Evolutionary conservation across 441 rosid genomes (phyloP).

Genomic region (Pelargonium australe): DNA sequence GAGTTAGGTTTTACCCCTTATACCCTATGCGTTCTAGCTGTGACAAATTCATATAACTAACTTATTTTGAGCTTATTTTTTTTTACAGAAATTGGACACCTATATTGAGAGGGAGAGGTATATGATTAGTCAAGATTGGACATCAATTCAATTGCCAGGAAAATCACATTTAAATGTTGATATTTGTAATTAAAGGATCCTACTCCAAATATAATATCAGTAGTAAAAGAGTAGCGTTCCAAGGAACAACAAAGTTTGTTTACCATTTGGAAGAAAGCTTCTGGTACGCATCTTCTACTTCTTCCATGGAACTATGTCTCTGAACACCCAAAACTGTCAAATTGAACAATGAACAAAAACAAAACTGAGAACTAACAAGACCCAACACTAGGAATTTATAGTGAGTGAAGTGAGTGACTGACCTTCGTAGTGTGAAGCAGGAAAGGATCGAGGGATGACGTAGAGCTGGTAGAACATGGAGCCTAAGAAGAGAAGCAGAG

Average conservation of each 20-base stretch:
- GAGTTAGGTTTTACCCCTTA: too few relatives aligned
- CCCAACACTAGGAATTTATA: neutral
- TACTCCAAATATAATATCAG: neutral
- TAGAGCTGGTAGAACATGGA: conserved; percentile 44
- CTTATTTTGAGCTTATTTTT: too few relatives aligned
- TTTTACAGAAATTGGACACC: too few relatives aligned
- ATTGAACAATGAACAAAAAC: neutral
- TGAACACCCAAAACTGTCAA: conserved; percentile 1
- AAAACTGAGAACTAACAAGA: neutral
- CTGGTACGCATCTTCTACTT: conserved; percentile 8
- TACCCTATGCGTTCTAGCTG: too few relatives aligned
- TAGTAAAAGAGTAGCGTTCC: neutral
- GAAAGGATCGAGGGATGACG: conserved; percentile 20
- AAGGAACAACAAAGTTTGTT: neutral
- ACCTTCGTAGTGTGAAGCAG: conserved; percentile 22
- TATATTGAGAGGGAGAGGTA: too few relatives aligned
- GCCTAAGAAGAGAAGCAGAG: conserved; percentile 49
- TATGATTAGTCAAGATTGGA: too few relatives aligned
- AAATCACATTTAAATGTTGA: too few relatives aligned
- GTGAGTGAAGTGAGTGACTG: neutral
- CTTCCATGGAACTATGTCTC: neutral
- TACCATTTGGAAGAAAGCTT: conserved; percentile 6
- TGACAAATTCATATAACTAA: too few relatives aligned
- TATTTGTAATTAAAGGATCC: neutral
- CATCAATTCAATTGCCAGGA: too few relatives aligned